phyloP scores from a whole-genome alignment of 208 protist genomes.

The Acanthamoeba divionensis region DNA sequence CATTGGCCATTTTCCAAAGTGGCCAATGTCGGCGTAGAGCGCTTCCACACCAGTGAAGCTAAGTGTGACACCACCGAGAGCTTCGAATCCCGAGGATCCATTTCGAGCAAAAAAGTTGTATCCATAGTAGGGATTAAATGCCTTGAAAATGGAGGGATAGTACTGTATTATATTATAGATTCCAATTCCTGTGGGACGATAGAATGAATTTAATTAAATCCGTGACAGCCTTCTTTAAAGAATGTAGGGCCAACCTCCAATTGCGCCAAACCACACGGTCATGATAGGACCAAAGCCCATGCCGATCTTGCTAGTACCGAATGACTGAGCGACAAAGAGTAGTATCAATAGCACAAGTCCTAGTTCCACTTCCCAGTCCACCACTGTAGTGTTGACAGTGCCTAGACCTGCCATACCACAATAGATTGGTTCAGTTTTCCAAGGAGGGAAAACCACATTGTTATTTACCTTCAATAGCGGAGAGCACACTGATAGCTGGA shows the following conservation, averaged over 20 bases:
- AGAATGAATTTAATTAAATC: too few species aligned
- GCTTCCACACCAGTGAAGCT: slow-evolving; percentile 16
- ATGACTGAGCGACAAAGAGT: neutral
- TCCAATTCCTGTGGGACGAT: neutral
- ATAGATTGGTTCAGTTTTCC: neutral
- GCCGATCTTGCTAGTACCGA: neutral
- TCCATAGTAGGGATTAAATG: neutral
- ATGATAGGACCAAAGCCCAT: neutral
- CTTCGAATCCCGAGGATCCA: neutral
- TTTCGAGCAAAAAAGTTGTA: neutral
- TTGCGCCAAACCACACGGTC: neutral
- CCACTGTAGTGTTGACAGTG: neutral
- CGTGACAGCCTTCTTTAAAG: too few species aligned
- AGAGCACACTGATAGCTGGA: neutral
- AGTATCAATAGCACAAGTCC: neutral
- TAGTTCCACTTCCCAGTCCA: neutral
- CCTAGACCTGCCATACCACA: neutral
- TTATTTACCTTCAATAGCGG: neutral
- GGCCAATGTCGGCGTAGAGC: slow-evolving; percentile 31
- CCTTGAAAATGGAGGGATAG: neutral
- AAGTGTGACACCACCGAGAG: neutral
- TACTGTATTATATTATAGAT: neutral
- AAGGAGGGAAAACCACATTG: too few species aligned
- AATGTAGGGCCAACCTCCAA: neutral
- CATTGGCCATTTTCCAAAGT: neutral